phyloP scores from a whole-genome alignment of 2,329 filamentous ascomycete species.

The Cadophora gregata region DNA sequence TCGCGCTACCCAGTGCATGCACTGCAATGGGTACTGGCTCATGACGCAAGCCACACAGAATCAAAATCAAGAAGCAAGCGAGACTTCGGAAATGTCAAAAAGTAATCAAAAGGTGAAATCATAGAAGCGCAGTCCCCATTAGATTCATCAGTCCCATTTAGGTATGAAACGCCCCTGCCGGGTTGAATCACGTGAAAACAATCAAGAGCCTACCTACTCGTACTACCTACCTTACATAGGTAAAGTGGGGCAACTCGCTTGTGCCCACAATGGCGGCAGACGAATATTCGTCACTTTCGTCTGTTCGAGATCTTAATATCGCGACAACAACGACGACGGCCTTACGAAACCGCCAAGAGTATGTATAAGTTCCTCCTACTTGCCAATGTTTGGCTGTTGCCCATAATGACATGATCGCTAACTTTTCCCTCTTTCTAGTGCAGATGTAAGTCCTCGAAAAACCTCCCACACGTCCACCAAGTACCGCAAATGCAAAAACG shows the following conservation, averaged over 20 bases:
- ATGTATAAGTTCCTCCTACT: conserved; percentile 47
- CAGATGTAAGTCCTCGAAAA: conserved; percentile 79
- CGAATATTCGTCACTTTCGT: conserved; percentile 1
- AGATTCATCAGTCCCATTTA: too few species aligned
- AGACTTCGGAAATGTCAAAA: background rate
- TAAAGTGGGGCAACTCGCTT: too few species aligned
- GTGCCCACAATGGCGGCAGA: conserved; percentile 10
- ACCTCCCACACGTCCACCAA: background rate
- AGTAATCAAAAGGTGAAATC: too few species aligned
- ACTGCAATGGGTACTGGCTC: background rate
- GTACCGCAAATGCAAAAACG: conserved; percentile 38
- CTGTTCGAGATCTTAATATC: background rate
- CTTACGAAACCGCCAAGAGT: conserved; percentile 55
- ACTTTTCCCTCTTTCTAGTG: conserved; percentile 65
- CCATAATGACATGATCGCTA: conserved; percentile 49
- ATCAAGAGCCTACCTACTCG: too few species aligned
- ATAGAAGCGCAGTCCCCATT: too few species aligned
- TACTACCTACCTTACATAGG: too few species aligned
- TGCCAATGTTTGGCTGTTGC: background rate
- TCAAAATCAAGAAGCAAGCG: background rate
- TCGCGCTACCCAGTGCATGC: background rate
- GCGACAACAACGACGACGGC: conserved; percentile 18
- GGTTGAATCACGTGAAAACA: too few species aligned
- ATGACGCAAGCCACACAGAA: background rate
- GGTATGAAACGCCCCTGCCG: too few species aligned